Evolutionary conservation across 1,284 basidiomycete species (phyloP), one percentile per base, ranked within the genome.

Genomic region (Rhizopogon parksii): DNA sequence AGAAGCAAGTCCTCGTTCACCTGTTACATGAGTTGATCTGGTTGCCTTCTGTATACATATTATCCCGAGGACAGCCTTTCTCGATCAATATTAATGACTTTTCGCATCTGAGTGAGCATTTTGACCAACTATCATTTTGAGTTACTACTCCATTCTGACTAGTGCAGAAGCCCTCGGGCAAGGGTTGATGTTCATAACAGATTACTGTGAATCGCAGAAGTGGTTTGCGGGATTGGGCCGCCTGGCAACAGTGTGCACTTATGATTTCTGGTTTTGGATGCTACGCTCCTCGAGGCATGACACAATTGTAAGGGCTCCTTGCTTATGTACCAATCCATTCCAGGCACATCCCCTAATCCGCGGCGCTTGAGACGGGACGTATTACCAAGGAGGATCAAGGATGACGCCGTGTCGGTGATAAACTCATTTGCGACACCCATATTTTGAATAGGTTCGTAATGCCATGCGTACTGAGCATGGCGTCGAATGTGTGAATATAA

Each of bases 391-490:
- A 30, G 27, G 27, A 30, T 30, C 27, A 30, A 27, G 27, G 8
- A 30, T 30, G 27, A 30, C 27, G 27, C 27, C 27, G 27, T 30
- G 27, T 30, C 9, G 27, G 27, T 30, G 27, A 30, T 30, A 30
- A 30, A 30, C 9, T 30, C 27, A 27, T 11, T 27, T 24, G 21
- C 21, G 21, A 1, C 21, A 24, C 21, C 21, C 21, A 6, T 40
- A 5, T 27, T 25, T 30, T 30, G 6, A 42, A 27, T 24, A 42
- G 30, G 40, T 11, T 30, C 14, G 27, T 43, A 32, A 30, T 30
- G 40, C 27, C 40, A 43, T 43, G 40, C 40, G 25, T 30, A 30
- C 15, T 43, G 15, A 30, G 40, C 40, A 43, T 30, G 39, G 40
- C 25, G n/a, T 9, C n/a, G 15, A 12, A 17, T 9, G 27, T 8